Conservation (phyloP, 768 basidiomycete genomes). For the Russula earlei region DNA sequence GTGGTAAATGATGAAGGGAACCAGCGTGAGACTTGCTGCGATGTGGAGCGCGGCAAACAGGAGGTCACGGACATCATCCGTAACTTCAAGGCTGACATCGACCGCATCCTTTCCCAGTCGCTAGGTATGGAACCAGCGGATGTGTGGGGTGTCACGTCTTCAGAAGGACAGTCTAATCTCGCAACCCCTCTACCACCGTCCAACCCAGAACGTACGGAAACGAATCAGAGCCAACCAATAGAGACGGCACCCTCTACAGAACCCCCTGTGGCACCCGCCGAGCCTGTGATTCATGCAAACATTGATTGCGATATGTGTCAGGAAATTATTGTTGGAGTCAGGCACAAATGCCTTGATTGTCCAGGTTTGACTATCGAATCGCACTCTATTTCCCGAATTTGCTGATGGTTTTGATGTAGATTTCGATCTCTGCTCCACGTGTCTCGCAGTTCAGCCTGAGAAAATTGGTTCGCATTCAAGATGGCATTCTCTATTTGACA, state of each 20-base stretch:
- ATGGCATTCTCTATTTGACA: constrained; percentile 59
- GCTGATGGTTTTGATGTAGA: constrained; percentile 31
- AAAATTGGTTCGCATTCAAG: constrained; percentile 8
- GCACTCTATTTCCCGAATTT: not conserved
- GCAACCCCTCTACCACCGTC: not conserved
- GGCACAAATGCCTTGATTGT: constrained; percentile 79
- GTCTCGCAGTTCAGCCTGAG: constrained; percentile 35
- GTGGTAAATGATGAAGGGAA: not conserved
- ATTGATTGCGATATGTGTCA: constrained; percentile 63
- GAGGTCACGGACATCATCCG: constrained; percentile 40
- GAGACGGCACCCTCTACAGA: not conserved
- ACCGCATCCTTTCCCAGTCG: constrained; percentile 33
- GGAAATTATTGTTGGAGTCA: constrained; percentile 46
- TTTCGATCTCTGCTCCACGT: constrained; percentile 61
- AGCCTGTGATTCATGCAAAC: constrained; percentile 37
- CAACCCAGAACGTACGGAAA: not conserved
- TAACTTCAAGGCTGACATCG: constrained; percentile 47
- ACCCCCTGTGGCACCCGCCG: not conserved
- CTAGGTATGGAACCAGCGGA: constrained; percentile 26
- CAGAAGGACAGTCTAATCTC: not conserved
- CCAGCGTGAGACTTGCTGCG: constrained; percentile 31
- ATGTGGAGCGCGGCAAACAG: constrained; percentile 36
- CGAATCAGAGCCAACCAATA: not conserved
- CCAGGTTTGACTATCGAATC: constrained; percentile 35
- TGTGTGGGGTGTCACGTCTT: constrained; percentile 1